phyloP scores from a whole-genome alignment of 345 rosid genomes.

The Nephelium lappaceum region DNA sequence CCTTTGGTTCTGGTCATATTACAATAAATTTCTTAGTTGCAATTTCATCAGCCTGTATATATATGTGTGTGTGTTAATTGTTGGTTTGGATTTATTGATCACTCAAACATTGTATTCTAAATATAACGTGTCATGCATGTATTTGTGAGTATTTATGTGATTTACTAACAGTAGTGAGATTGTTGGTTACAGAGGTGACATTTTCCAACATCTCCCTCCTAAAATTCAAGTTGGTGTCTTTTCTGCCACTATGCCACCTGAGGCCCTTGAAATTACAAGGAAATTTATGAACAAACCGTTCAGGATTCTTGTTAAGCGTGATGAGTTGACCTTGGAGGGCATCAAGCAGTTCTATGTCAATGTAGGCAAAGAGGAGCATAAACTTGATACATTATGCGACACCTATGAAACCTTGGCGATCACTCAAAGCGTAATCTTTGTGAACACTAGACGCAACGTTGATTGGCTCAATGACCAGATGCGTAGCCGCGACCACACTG shows the following conservation, averaged over 20 bases:
- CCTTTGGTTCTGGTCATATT: no score
- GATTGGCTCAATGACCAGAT: conserved; percentile 62
- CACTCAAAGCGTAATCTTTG: conserved; percentile 57
- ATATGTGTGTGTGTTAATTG: not conserved
- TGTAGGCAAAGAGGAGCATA: conserved; percentile 40
- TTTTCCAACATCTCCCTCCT: conserved; percentile 56
- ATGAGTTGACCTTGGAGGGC: conserved; percentile 58
- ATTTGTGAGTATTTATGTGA: not conserved
- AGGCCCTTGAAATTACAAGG: conserved; percentile 53
- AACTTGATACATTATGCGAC: conserved; percentile 34
- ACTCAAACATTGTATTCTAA: not conserved
- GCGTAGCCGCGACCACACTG: conserved; percentile 55
- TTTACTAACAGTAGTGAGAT: not conserved
- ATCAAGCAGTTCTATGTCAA: conserved; percentile 56
- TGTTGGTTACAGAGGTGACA: conserved; percentile 42
- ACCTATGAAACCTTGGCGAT: conserved; percentile 41
- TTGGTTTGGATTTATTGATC: not conserved
- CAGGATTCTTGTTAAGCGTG: conserved; percentile 55
- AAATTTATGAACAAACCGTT: conserved; percentile 61
- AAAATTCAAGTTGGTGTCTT: conserved; percentile 58
- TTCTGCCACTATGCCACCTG: conserved; percentile 69
- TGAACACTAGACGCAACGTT: conserved; percentile 59
- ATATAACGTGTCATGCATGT: not conserved
- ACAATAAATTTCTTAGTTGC: no score
- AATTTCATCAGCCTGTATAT: no score